phyloP scores from a whole-genome alignment of 768 basidiomycete genomes.

The Lentinula edodes region DNA sequence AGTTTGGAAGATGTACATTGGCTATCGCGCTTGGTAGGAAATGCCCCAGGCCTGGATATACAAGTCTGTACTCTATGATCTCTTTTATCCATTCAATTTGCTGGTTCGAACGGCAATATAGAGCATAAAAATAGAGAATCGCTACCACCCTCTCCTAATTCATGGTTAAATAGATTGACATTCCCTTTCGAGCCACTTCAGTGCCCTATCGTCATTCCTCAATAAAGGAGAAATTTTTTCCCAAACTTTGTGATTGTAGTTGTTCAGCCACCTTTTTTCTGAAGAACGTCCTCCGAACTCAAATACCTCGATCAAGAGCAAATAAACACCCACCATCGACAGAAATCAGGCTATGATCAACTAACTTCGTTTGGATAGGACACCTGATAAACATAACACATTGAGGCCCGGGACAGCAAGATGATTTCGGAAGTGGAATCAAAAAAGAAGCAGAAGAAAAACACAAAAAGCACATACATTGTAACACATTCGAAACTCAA shows the following conservation, averaged over 20 bases:
- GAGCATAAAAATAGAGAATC: too few relatives aligned
- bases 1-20: too few relatives aligned
- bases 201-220: constrained; percentile 50
- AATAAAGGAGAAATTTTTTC: constrained; percentile 73
- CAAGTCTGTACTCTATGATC: too few relatives aligned
- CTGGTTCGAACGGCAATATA: too few relatives aligned
- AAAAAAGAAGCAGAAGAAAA: not conserved
- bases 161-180: constrained; percentile 20
- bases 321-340: constrained; percentile 21
- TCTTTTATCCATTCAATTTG: too few relatives aligned
- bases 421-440: not conserved
- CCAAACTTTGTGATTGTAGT: constrained; percentile 72
- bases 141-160: too few relatives aligned
- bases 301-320: not conserved
- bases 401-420: not conserved
- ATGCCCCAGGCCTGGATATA: too few relatives aligned
- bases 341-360: constrained; percentile 59
- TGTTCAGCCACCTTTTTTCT: constrained; percentile 79
- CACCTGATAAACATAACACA: constrained; percentile 40
- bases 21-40: too few relatives aligned
- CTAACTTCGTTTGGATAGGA: constrained; percentile 83
- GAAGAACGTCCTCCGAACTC: not conserved
- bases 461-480: constrained; percentile 46
- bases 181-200: constrained; percentile 60
- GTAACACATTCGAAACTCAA: constrained; percentile 84